Percentiles rank a stretch among this genome's conserved stretches.
phyloP scores from a whole-genome alignment of 805 yeast species.

The Wickerhamiella cacticola region DNA sequence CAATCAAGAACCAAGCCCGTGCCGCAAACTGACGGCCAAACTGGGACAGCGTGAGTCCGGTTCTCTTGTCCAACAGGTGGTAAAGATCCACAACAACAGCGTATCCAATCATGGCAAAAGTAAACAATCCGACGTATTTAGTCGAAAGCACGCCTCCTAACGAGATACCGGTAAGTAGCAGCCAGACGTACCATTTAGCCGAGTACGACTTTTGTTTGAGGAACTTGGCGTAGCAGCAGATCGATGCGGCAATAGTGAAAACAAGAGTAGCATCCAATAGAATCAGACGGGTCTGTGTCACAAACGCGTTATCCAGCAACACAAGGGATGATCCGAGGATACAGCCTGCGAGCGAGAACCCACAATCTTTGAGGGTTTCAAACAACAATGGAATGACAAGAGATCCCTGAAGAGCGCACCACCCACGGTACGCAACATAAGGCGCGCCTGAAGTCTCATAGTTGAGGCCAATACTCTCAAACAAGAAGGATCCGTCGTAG shows the following conservation, averaged over 20 bases:
- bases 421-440: constrained; percentile 66
- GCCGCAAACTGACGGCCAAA: constrained; percentile 52
- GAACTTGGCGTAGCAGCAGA: constrained; percentile 59
- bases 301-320: constrained; percentile 67
- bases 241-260: constrained; percentile 77
- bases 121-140: constrained; percentile 93
- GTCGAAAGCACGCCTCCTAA: constrained; percentile 88
- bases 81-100: constrained; percentile 71
- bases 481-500: constrained; percentile 78
- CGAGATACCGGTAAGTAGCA: constrained; percentile 66
- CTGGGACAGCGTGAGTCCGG: constrained; percentile 38
- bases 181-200: constrained; percentile 89
- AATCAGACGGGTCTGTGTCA: constrained; percentile 79
- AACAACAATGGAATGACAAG: constrained; percentile 80
- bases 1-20: constrained; percentile 52
- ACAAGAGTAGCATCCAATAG: constrained; percentile 82
- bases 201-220: constrained; percentile 61
- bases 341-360: constrained; percentile 63
- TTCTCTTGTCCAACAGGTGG: constrained; percentile 45
- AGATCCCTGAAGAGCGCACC: constrained; percentile 76
- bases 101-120: constrained; percentile 76
- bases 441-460: constrained; percentile 72
- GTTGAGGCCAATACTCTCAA: constrained; percentile 58
- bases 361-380: constrained; percentile 63
- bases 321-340: constrained; percentile 54